A percentile compares a stretch with the other conserved stretches of the same genome.
Conservation (phyloP, 768 basidiomycete species). For the Podaxis sp. region DNA sequence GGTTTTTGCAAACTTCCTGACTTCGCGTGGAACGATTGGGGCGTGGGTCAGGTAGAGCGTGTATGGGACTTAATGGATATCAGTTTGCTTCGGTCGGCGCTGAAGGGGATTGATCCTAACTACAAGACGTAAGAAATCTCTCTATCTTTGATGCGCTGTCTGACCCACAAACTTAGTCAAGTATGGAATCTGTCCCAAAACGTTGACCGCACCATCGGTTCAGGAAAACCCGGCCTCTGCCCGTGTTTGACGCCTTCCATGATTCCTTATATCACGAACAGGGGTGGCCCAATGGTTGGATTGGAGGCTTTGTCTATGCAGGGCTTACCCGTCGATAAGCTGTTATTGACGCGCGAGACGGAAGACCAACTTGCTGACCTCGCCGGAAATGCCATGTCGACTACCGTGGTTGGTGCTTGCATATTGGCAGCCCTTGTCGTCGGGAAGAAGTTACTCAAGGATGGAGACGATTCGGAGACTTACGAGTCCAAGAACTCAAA, state of each 20-base stretch:
- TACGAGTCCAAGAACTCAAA: constrained; percentile 63
- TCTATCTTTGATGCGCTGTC: constrained; percentile 8
- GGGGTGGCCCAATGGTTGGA: constrained; percentile 94
- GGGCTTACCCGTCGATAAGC: constrained; percentile 88
- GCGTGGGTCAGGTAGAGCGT: constrained; percentile 85
- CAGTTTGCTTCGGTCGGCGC: constrained; percentile 76
- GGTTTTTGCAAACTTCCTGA: constrained; percentile 84
- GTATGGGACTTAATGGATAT: constrained; percentile 98
- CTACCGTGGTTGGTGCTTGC: constrained; percentile 91
- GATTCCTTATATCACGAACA: constrained; percentile 95
- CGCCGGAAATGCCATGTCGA: constrained; percentile 97
- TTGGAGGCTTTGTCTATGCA: constrained; percentile 92
- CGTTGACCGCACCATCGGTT: constrained; percentile 87
- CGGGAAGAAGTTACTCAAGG: constrained; percentile 62
- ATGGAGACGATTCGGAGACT: constrained; percentile 59
- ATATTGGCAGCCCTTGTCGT: constrained; percentile 80
- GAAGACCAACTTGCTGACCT: constrained; percentile 93
- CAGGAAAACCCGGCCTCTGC: constrained; percentile 78
- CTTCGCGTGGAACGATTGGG: constrained; percentile 95
- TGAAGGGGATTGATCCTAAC: constrained; percentile 76
- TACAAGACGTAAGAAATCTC: constrained; percentile 77
- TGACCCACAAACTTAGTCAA: constrained; percentile 42
- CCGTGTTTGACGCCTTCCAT: constrained; percentile 94
- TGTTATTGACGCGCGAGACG: constrained; percentile 88
- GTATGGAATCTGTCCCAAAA: constrained; percentile 98